A percentile compares a stretch with the other conserved stretches of the same genome.
These are phyloP conservation scores for Pseudomicrostroma phylloplanum DNA, from an alignment of 1,284 basidiomycete genomes.

Conservation along the genomic window DNA sequence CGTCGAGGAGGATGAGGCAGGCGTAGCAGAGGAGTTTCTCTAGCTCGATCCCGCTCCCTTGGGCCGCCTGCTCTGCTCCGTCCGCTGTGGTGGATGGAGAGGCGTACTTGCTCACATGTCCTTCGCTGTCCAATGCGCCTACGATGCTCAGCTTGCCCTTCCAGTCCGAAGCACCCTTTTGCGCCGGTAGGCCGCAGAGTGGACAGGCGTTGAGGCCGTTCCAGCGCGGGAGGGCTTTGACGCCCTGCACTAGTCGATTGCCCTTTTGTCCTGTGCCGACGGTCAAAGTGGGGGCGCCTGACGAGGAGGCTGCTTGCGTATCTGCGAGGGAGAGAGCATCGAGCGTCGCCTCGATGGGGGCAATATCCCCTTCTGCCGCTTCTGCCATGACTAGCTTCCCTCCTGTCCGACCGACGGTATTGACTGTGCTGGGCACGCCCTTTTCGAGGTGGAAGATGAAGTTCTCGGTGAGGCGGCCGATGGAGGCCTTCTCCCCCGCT, in stretches of 20 bases:
- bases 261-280: constrained; percentile 14
- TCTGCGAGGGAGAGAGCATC: background rate
- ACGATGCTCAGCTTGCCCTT: constrained; percentile 33
- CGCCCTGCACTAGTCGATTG: constrained; percentile 25
- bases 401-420: constrained; percentile 38
- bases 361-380: constrained; percentile 3
- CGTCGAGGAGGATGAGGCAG: constrained; percentile 23
- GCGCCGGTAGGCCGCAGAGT: constrained; percentile 34
- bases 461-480: constrained; percentile 32
- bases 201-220: constrained; percentile 25
- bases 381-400: constrained; percentile 40
- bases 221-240: constrained; percentile 15
- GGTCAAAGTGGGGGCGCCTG: background rate
- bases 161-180: constrained; percentile 30
- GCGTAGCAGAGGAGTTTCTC: constrained; percentile 22
- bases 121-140: background rate
- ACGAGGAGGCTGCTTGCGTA: constrained; percentile 4
- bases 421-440: constrained; percentile 42
- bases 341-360: background rate
- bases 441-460: constrained; percentile 40
- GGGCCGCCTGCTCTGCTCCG: background rate
- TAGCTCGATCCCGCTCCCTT: constrained; percentile 10
- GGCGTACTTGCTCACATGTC: constrained; percentile 4
- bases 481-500: constrained; percentile 32
- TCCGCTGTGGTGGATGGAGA: constrained; percentile 2